Base-by-base conservation (phyloP, 1,284 basidiomycete species). In the Serendipita sp. region DNA sequence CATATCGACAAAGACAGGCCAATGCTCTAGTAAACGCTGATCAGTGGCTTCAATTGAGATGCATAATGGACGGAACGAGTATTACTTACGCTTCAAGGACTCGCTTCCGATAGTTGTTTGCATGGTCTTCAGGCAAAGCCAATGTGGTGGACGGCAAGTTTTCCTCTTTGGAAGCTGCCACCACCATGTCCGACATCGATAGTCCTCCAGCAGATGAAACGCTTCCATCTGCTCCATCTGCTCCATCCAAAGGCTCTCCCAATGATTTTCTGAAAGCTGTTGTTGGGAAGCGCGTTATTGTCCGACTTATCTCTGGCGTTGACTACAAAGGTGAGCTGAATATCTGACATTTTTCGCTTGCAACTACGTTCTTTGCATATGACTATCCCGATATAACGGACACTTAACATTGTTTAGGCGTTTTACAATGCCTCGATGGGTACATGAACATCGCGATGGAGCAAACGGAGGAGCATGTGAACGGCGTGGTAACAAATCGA, bases 401-500 rank as follows among this genome's bases (percentile, higher is more conserved):
- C 42, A 64, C 1, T 43, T 12, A 26, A 30, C 32, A n/a, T 61
- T 2, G 29, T 42, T 0, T 67, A 97, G 94, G 94, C 43, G 80
- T 93, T 1, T 77, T 99, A n/a, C 94, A 92, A 4, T 98, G 96
- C 72, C 80, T 99, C 26, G 96, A 99, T 73, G 96, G 94, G 0
- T 93, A 93, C 73, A 93, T 99, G 96, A 99, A 99, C 76, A 97
- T 99, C 63, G 95, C 93, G 2, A 77, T 99, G 55, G 95, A 99
- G 75, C 88, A 97, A 72, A 97, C 94, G 1, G 90, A 94, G 73
- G 95, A 99, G 75, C 87, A 91, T 73, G 91, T 96, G 12, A 88
- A 90, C 68, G 94, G 93, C 8, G 72, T 77, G 38, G 80, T 89
- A 62, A 94, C 91, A 44, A 95, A 93, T 71, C 81, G 80, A 65